phyloP scores from a whole-genome alignment of 2,329 filamentous ascomycete species.

The Orbilia javanica region DNA sequence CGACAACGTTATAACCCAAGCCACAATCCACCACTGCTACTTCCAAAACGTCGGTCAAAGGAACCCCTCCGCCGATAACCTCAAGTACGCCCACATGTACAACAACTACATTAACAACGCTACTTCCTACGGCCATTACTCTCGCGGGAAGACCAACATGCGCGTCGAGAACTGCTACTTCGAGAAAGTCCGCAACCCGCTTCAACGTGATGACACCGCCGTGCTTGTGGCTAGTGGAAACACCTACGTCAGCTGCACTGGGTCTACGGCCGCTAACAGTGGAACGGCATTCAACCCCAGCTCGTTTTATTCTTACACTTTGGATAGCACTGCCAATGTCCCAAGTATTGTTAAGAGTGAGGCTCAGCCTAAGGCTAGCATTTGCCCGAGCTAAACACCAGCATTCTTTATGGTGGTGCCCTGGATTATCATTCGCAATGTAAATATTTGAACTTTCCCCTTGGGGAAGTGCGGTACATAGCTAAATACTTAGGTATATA shows the following conservation, averaged over 20 bases:
- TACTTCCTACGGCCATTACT: conserved; percentile 62
- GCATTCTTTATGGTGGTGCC: background rate
- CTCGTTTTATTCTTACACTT: conserved; percentile 59
- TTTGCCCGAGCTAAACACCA: conserved; percentile 44
- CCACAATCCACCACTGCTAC: conserved; percentile 61
- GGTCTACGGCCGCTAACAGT: conserved; percentile 57
- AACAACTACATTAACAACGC: conserved; percentile 60
- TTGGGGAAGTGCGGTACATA: background rate
- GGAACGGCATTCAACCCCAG: conserved; percentile 59
- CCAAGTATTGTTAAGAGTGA: conserved; percentile 57
- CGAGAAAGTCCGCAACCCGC: conserved; percentile 60
- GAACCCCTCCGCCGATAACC: conserved; percentile 61
- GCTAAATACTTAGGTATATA: background rate
- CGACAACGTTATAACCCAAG: conserved; percentile 60
- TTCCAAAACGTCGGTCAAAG: conserved; percentile 61
- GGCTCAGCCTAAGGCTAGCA: conserved; percentile 49
- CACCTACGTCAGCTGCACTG: conserved; percentile 60
- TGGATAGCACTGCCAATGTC: conserved; percentile 59
- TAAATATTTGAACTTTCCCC: background rate
- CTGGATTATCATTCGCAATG: background rate
- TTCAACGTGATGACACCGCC: conserved; percentile 58
- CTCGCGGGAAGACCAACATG: conserved; percentile 60
- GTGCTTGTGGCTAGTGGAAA: conserved; percentile 58
- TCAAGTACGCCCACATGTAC: conserved; percentile 60
- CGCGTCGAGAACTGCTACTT: conserved; percentile 60